Evolutionary conservation across 2,329 filamentous ascomycete genomes (phyloP).

Genomic region (Periconia sp.): DNA sequence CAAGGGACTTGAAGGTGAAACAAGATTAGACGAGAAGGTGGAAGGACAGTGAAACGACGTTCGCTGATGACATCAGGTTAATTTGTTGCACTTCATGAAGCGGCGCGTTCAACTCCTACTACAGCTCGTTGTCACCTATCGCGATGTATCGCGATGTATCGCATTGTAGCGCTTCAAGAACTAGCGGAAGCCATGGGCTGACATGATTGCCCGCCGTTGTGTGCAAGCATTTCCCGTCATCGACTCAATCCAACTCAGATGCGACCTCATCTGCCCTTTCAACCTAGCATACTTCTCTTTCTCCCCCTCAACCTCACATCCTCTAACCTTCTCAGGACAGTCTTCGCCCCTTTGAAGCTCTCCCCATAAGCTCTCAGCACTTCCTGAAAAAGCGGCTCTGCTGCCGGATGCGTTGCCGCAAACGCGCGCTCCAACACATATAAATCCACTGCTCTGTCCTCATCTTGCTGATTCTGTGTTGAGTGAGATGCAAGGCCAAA

Average conservation of each 20-base stretch:
- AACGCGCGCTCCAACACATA: conserved; percentile 96
- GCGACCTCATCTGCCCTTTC: conserved; percentile 8
- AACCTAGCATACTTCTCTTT: conserved; percentile 97
- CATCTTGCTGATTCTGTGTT: conserved; percentile 78
- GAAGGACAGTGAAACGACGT: too few species aligned
- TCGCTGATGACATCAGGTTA: too few species aligned
- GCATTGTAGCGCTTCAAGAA: too few species aligned
- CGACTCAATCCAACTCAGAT: background rate
- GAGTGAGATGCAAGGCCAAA: conserved; percentile 74
- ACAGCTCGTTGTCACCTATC: too few species aligned
- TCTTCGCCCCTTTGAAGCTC: conserved; percentile 75
- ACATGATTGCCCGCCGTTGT: background rate
- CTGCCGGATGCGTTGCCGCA: conserved; percentile 88
- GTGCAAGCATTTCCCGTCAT: too few species aligned
- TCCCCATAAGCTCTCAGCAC: conserved; percentile 76
- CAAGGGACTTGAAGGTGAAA: too few species aligned
- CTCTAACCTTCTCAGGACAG: conserved; percentile 81
- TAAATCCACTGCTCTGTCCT: conserved; percentile 93
- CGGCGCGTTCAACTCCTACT: too few species aligned
- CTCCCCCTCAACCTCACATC: conserved; percentile 92
- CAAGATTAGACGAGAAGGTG: too few species aligned
- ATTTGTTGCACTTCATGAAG: too few species aligned
- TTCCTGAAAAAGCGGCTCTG: conserved; percentile 76
- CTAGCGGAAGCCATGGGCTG: too few species aligned
- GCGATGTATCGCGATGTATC: too few species aligned